phyloP scores from a whole-genome alignment of 2,329 filamentous ascomycete species.

The Ophiostoma perfectum region DNA sequence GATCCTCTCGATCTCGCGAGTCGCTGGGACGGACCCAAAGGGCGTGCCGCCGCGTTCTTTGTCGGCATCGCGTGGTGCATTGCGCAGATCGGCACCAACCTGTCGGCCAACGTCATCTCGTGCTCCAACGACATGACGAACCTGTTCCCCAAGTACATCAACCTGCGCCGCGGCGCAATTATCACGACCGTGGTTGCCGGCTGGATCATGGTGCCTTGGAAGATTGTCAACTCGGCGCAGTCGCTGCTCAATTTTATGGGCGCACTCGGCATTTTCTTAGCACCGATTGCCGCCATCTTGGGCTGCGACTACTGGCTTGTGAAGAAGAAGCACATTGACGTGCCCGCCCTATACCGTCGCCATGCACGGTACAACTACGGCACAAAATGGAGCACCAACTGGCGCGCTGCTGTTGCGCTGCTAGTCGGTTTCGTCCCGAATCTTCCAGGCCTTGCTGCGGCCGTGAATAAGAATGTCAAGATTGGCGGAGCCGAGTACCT shows the following conservation, averaged over 20 bases:
- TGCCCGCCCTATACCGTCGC: slow-evolving; percentile 33
- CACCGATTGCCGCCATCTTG: slow-evolving; percentile 48
- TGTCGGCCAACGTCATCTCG: slow-evolving; percentile 51
- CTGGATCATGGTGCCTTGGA: slow-evolving; percentile 52
- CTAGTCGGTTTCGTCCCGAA: slow-evolving; percentile 27
- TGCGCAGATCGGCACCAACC: slow-evolving; percentile 46
- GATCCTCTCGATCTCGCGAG: background rate
- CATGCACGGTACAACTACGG: slow-evolving; percentile 42
- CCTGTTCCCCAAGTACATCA: slow-evolving; percentile 37
- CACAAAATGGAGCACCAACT: slow-evolving; percentile 27
- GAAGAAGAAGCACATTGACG: slow-evolving; percentile 25
- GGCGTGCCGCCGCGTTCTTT: background rate
- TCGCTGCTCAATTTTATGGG: slow-evolving; percentile 62
- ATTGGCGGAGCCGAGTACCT: background rate
- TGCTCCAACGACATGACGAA: slow-evolving; percentile 49
- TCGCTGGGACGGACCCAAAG: background rate
- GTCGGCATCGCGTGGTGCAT: background rate
- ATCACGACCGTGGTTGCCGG: slow-evolving; percentile 45
- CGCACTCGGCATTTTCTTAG: slow-evolving; percentile 54
- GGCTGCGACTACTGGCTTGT: slow-evolving; percentile 29
- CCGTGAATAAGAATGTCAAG: slow-evolving; percentile 25
- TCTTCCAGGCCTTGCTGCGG: slow-evolving; percentile 28
- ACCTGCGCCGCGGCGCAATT: slow-evolving; percentile 52
- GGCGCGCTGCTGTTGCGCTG: slow-evolving; percentile 26
- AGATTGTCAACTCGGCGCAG: slow-evolving; percentile 54